Percentiles rank a stretch among this genome's conserved stretches.
Conservation (phyloP, 2,329 filamentous ascomycete species). For the Emergomyces pasteurianus region DNA sequence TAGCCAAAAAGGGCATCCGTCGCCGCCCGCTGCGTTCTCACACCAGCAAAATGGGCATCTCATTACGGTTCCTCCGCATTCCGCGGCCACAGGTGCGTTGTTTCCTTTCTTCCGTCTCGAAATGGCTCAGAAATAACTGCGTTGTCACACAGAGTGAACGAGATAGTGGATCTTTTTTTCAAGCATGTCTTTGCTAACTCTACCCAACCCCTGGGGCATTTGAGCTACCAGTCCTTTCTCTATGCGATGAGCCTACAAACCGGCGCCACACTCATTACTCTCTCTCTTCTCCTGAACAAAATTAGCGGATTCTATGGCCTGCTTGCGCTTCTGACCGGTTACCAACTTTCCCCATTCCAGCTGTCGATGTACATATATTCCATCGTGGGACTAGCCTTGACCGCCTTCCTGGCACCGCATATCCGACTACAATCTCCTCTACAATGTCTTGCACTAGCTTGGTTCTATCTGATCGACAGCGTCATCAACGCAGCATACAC, state of each 20-base stretch:
- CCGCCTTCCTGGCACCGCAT: slow-evolving; percentile 62
- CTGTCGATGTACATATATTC: slow-evolving; percentile 89
- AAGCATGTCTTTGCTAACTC: neutral
- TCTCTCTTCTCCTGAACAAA: slow-evolving; percentile 82
- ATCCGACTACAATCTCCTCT: slow-evolving; percentile 69
- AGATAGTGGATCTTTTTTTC: neutral
- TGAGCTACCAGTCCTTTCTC: slow-evolving; percentile 58
- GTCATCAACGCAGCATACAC: slow-evolving; percentile 74
- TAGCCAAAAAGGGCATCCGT: neutral
- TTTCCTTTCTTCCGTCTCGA: neutral
- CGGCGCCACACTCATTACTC: slow-evolving; percentile 71
- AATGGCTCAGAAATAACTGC: too few species aligned
- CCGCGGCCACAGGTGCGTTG: slow-evolving; percentile 37
- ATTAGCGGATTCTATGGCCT: slow-evolving; percentile 82
- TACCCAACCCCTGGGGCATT: too few species aligned
- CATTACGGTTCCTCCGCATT: slow-evolving; percentile 34
- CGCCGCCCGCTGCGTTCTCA: neutral
- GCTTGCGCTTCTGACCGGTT: slow-evolving; percentile 78
- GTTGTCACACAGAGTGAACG: too few species aligned
- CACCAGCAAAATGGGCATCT: slow-evolving; percentile 24
- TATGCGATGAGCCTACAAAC: slow-evolving; percentile 77
- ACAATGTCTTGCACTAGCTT: slow-evolving; percentile 68
- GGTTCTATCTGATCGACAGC: slow-evolving; percentile 75
- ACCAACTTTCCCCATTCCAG: slow-evolving; percentile 68
- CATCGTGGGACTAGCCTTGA: slow-evolving; percentile 54